These are phyloP conservation scores for Xylaria sp. DNA, from an alignment of 2,329 filamentous ascomycete genomes.

Conservation along the genomic window DNA sequence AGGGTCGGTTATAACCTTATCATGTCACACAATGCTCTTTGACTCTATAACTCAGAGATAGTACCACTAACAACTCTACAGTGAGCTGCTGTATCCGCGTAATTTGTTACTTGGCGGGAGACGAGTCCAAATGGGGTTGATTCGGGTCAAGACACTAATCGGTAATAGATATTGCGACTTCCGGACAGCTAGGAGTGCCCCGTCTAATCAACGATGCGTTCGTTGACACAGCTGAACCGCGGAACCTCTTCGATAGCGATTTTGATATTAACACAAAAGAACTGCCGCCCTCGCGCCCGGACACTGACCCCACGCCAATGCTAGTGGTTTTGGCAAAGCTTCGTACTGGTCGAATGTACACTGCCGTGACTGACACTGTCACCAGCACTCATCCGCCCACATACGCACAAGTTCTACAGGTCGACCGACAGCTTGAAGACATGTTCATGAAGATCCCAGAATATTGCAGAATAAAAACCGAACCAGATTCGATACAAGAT, in stretches of 20 bases:
- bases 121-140: neutral
- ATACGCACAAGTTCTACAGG: slow-evolving; percentile 39
- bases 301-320: slow-evolving; percentile 47
- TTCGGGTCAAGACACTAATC: slow-evolving; percentile 7
- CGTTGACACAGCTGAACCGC: slow-evolving; percentile 56
- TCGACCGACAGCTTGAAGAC: slow-evolving; percentile 43
- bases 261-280: slow-evolving; percentile 52
- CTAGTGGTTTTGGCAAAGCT: slow-evolving; percentile 43
- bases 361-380: slow-evolving; percentile 36
- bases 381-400: slow-evolving; percentile 37
- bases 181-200: slow-evolving; percentile 58
- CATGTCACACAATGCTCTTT: neutral
- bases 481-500: slow-evolving; percentile 42
- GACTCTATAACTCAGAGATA: neutral
- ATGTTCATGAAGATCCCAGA: slow-evolving; percentile 42
- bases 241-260: slow-evolving; percentile 58
- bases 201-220: slow-evolving; percentile 54
- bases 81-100: slow-evolving; percentile 14
- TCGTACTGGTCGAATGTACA: slow-evolving; percentile 38
- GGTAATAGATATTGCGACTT: slow-evolving; percentile 52
- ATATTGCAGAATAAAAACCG: slow-evolving; percentile 39
- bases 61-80: slow-evolving; percentile 28
- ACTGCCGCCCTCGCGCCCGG: slow-evolving; percentile 52
- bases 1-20: slow-evolving; percentile 28
- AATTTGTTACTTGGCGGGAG: neutral